A percentile compares a stretch with the other conserved stretches of the same genome.
Evolutionary conservation across 1,284 basidiomycete species (phyloP).

Genomic region (Waitea zeae): DNA sequence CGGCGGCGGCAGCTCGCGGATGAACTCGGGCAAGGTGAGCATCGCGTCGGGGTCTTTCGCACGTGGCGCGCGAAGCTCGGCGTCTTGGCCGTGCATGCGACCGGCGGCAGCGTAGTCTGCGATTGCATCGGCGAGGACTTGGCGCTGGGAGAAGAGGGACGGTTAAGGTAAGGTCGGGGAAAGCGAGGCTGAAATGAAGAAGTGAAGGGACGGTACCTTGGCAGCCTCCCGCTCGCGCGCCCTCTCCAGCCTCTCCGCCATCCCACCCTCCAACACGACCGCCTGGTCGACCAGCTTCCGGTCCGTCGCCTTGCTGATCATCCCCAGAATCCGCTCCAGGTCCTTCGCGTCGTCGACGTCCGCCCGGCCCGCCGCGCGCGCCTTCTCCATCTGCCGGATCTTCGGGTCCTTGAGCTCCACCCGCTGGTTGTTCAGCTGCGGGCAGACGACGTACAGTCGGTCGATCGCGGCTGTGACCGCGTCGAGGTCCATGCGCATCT

Average conservation of each 20-base stretch:
- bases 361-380: constrained; percentile 18
- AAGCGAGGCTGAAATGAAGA: constrained; percentile 3
- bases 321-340: constrained; percentile 51
- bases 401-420: constrained; percentile 63
- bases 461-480: constrained; percentile 75
- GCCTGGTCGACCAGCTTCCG: constrained; percentile 51
- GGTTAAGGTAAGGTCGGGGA: background rate
- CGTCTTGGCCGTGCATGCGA: constrained; percentile 58
- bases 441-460: constrained; percentile 63
- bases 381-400: constrained; percentile 45
- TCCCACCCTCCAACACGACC: constrained; percentile 35
- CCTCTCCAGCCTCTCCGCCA: constrained; percentile 32
- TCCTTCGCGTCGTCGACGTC: constrained; percentile 28
- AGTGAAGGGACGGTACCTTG: too few relatives aligned
- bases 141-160: too few relatives aligned
- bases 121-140: too few relatives aligned
- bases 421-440: constrained; percentile 75
- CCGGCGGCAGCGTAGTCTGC: constrained; percentile 47
- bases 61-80: constrained; percentile 16
- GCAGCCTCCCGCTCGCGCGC: constrained; percentile 33
- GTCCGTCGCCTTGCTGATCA: constrained; percentile 56
- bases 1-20: constrained; percentile 40
- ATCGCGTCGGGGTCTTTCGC: constrained; percentile 33
- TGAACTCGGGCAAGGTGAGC: constrained; percentile 46
- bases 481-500: constrained; percentile 69